phyloP scores from a whole-genome alignment of 345 rosid genomes.

The Atalantia buxifolia region DNA sequence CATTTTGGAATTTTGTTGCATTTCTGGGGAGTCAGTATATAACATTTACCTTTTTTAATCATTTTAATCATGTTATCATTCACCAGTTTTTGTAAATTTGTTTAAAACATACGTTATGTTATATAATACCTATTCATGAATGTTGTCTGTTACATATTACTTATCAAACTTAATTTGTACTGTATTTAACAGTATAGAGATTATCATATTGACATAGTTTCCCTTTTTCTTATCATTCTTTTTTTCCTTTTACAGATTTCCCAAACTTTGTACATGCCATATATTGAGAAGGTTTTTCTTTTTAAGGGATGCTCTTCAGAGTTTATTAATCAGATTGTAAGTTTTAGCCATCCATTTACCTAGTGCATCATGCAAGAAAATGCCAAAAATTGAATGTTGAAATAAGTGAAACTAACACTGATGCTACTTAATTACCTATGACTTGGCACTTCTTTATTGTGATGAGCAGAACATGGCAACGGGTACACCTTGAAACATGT shows the following conservation, averaged over 20 bases:
- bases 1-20: background rate
- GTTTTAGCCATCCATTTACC: constrained; percentile 18
- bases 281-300: constrained; percentile 52
- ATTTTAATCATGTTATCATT: background rate
- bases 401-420: background rate
- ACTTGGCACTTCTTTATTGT: no score
- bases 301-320: constrained; percentile 78
- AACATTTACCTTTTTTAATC: background rate
- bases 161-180: background rate
- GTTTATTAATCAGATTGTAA: constrained; percentile 83
- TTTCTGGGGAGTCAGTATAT: background rate
- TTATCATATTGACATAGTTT: constrained; percentile 7
- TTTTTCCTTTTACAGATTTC: constrained; percentile 54
- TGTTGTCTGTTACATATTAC: background rate
- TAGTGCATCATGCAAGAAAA: background rate
- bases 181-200: background rate
- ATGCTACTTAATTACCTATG: background rate
- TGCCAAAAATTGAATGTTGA: background rate
- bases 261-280: constrained; percentile 57
- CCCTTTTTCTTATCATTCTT: constrained; percentile 3
- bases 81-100: background rate
- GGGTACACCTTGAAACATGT: background rate
- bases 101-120: background rate
- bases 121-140: background rate
- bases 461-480: no score